Evolutionary conservation across 1,284 basidiomycete genomes (phyloP), one percentile per base, ranked within the genome.

Genomic region (Trametes pubescens): DNA sequence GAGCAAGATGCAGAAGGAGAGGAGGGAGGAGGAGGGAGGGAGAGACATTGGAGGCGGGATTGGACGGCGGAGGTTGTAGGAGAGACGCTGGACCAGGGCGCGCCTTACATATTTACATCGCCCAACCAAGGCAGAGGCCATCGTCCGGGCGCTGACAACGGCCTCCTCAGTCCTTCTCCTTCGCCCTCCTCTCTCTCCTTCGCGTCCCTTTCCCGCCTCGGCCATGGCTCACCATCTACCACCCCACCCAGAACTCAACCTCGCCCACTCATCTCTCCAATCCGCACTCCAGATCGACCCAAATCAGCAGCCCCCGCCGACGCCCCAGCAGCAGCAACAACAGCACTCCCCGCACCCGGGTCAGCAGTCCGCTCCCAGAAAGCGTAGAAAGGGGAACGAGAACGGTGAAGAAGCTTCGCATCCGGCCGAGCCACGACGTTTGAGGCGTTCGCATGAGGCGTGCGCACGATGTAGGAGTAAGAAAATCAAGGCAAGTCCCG

Each of bases 401-500:
- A 80, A 80, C 26, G 80, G 81, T 22, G 88, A 88, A 56, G 87
- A 88, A 43, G 77, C 79, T 58, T 62, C 78, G 44, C 76, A 83
- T 32, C 78, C 84, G 57, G 83, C 86, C 62, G 91, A 92, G 75
- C 89, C 91, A 55, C 85, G 92, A 72, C 86, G 92, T 64, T 84
- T 94, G 72, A 83, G 92, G 71, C 87, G 92, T 73, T 93, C 91
- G 72, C 92, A 94, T 81, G 92, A 94, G 79, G 92, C 92, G 67
- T 94, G 92, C 82, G 88, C 91, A 69, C 86, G 92, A 75, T 94
- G 92, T 84, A 90, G 92, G 84, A 90, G 88, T 80, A 93, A 94
- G 86, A 93, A 93, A 89, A 94, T 93, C 80, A 94, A 94, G 90
- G 92, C 89, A 90, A 88, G 90, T 90, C 84, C 87, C 86, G 88